Evolutionary conservation across 2,329 filamentous ascomycete genomes (phyloP), one percentile per base, ranked within the genome.

Genomic region (Pyrenochaeta sp.): DNA sequence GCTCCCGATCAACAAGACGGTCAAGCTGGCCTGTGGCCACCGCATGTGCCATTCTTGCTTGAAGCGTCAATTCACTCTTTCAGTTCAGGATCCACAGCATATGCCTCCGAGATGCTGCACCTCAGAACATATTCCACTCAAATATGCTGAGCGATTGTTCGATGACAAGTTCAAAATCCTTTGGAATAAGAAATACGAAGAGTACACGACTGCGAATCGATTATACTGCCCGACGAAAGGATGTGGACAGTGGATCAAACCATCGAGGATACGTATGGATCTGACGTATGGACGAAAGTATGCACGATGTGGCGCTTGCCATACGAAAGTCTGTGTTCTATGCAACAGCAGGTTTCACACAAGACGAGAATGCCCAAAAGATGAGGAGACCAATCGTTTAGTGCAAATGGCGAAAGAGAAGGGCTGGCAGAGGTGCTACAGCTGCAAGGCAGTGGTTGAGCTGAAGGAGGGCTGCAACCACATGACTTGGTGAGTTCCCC

Each of bases 61-160:
- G 40, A 90, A 88, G 75, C 86, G 88, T 49, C 84, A 87, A 56
- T 96, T 96, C 78, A 87, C 84, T 52, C 83, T 92, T 59, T 95
- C 92, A 10, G 82, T 93, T 61, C 88, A 84, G 42, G 91, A 96
- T 72, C 88, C 91, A 1, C 85, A 88, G 59, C 88, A 92, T 65
- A 96, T 96, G 91, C 92, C 93, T 19, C 93, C 93, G 0, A 86
- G 84, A 72, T 97, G 92, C 77, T 97, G 92, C 77, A 90, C 86
- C 2, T 71, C 84, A 22, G 86, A 92, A 12, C 85, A 87, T 65
- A 96, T 96, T 56, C 87, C 90, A 0, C 79, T 93, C 6, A 88
- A 88, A 65, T 88, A 92, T 72, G 92, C 94, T 28, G 90, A 94
- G 12, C 84, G 84, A 25, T 81, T 95, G 7, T 93, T 96, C 71